These are phyloP conservation scores for Stephanodiscus triporus DNA, from an alignment of 108 stramenopile genomes.

Conservation along the genomic window DNA sequence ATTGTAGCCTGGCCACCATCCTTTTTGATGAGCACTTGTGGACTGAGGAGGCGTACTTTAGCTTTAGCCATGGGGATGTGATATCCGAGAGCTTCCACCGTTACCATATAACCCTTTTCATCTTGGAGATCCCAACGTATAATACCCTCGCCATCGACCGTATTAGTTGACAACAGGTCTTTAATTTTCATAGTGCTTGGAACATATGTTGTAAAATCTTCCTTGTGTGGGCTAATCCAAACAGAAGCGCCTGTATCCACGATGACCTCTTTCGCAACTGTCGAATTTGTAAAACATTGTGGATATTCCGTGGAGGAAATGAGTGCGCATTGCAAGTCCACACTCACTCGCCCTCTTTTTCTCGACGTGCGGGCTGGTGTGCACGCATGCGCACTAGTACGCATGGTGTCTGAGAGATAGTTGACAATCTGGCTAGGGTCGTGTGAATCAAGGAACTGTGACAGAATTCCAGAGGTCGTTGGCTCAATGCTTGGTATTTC, in stretches of 20 bases:
- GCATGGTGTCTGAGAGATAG: too few species aligned
- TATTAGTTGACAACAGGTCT: conserved; percentile 8
- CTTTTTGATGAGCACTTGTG: neutral
- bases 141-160: conserved; percentile 7
- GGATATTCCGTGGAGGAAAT: neutral
- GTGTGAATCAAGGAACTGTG: too few species aligned
- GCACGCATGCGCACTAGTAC: too few species aligned
- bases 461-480: too few species aligned
- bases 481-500: too few species aligned
- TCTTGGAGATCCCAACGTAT: neutral
- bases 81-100: neutral
- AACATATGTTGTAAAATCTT: conserved; percentile 13
- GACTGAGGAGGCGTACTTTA: conserved; percentile 13
- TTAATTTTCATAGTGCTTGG: conserved; percentile 11
- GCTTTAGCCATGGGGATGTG: conserved; percentile 13
- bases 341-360: too few species aligned
- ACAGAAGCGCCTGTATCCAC: neutral
- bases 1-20: neutral
- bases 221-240: conserved; percentile 13
- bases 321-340: neutral
- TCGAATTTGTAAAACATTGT: neutral
- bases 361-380: too few species aligned
- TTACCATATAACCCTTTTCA: neutral
- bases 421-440: too few species aligned
- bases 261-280: neutral